These are phyloP conservation scores for Angomonas desouzai DNA, from an alignment of 208 protist genomes.

Conservation along the genomic window DNA sequence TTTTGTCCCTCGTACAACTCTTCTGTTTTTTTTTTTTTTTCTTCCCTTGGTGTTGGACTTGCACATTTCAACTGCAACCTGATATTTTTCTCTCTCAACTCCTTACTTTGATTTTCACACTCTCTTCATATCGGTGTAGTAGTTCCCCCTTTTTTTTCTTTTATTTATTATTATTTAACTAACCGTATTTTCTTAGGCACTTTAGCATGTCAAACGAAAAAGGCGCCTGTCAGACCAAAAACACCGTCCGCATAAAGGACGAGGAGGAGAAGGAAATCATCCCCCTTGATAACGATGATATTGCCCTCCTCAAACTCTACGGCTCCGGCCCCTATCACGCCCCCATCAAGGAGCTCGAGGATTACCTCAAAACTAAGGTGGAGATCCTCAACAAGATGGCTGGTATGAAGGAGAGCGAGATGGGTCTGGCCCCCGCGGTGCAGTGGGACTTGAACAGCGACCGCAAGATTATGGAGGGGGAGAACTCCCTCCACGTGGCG, in stretches of 20 bases:
- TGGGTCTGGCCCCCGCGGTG: constrained; percentile 97
- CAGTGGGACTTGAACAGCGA: constrained; percentile 99
- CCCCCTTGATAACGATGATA: constrained; percentile 97
- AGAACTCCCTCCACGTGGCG: constrained; percentile 98
- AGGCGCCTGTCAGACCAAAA: constrained; percentile 81
- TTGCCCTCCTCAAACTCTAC: constrained; percentile 99
- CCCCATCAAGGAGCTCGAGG: constrained; percentile 95
- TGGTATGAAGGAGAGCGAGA: constrained; percentile 99
- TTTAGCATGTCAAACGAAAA: constrained; percentile 79
- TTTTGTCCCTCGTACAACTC: too few species aligned
- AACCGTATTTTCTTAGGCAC: not conserved
- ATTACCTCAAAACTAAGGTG: constrained; percentile 94
- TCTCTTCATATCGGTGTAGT: too few species aligned
- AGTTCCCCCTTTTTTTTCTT: constrained; percentile 1
- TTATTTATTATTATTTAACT: constrained; percentile 5
- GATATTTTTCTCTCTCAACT: constrained; percentile 4
- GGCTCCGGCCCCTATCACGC: constrained; percentile 96
- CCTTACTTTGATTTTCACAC: not conserved
- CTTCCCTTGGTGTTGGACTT: too few species aligned
- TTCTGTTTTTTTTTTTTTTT: constrained; percentile 9
- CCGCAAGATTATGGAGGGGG: constrained; percentile 94
- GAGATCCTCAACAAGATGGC: constrained; percentile 95
- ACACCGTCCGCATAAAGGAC: constrained; percentile 68
- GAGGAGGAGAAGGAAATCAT: constrained; percentile 89
- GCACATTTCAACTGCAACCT: too few species aligned